Conservation (phyloP, 371 early-diverging fungal species). For the Apophysomyces trapeziformis region DNA sequence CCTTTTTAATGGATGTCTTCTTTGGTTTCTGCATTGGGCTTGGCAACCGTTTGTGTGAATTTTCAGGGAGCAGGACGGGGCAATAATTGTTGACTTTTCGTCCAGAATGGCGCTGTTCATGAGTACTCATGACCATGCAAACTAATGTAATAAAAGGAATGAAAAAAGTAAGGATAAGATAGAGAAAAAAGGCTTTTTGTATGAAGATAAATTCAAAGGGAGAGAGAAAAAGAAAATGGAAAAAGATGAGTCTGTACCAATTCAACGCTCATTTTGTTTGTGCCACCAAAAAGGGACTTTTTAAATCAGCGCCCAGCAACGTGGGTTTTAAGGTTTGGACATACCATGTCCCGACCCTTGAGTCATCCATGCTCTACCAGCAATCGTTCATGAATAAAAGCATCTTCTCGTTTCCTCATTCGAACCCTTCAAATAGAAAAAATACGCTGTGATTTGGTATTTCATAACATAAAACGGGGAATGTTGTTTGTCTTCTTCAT, state of each 20-base stretch:
- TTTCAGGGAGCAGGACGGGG: background rate
- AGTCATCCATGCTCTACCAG: no score
- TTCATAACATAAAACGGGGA: no score
- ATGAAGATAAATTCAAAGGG: background rate
- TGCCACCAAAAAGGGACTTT: background rate
- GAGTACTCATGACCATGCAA: background rate
- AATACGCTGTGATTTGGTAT: no score
- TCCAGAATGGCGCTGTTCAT: background rate
- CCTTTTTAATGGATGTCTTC: background rate
- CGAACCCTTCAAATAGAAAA: no score
- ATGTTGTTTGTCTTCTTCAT: no score
- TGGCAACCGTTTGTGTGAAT: background rate
- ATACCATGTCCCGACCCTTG: no score
- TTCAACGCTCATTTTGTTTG: slow-evolving; percentile 10
- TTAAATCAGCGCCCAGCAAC: background rate
- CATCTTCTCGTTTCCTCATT: no score
- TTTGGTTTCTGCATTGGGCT: slow-evolving; percentile 1
- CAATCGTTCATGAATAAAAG: no score
- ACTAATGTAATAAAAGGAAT: background rate
- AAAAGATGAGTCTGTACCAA: background rate
- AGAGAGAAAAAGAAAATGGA: background rate
- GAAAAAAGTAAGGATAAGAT: background rate
- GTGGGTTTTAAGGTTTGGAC: slow-evolving; percentile 1
- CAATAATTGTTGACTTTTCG: background rate
- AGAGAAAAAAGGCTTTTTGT: background rate